A percentile compares a stretch with the other conserved stretches of the same genome.
Conservation (phyloP, 2,329 filamentous ascomycete species). For the Clarireedia hainanense region DNA sequence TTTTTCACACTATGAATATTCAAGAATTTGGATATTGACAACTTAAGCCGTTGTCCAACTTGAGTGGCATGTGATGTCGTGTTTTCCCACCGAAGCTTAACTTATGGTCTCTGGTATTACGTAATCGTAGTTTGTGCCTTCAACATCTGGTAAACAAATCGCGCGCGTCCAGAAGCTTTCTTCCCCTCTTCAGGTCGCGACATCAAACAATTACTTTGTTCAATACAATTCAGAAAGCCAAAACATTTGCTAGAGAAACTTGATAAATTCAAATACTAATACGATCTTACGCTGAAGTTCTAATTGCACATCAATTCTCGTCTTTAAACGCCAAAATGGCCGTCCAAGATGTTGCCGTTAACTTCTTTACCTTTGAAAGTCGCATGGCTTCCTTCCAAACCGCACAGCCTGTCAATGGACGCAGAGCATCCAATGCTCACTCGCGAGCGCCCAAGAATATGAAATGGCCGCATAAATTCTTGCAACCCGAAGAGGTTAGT, state of each 20-base stretch:
- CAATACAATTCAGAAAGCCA: neutral
- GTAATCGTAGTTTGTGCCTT: neutral
- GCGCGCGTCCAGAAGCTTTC: neutral
- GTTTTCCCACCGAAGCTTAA: no score
- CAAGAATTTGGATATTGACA: no score
- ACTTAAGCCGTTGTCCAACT: no score
- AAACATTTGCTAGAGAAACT: no score
- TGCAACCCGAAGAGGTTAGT: conserved; percentile 55
- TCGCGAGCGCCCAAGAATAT: conserved; percentile 49
- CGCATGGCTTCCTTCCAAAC: conserved; percentile 74
- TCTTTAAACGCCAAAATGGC: conserved; percentile 17
- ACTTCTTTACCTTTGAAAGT: conserved; percentile 59
- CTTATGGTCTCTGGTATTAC: neutral
- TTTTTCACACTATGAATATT: no score
- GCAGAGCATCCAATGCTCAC: conserved; percentile 59
- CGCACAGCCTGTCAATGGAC: conserved; percentile 54
- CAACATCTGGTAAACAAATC: neutral
- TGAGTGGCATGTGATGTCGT: no score
- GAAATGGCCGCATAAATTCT: conserved; percentile 71
- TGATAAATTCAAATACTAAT: neutral
- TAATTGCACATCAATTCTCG: neutral
- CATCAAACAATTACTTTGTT: neutral
- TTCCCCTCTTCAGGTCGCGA: neutral
- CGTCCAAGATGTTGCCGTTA: conserved; percentile 30
- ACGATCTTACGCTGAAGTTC: neutral